Evolutionary conservation across 768 basidiomycete species (phyloP).

Genomic region (Polyporus arcularius): DNA sequence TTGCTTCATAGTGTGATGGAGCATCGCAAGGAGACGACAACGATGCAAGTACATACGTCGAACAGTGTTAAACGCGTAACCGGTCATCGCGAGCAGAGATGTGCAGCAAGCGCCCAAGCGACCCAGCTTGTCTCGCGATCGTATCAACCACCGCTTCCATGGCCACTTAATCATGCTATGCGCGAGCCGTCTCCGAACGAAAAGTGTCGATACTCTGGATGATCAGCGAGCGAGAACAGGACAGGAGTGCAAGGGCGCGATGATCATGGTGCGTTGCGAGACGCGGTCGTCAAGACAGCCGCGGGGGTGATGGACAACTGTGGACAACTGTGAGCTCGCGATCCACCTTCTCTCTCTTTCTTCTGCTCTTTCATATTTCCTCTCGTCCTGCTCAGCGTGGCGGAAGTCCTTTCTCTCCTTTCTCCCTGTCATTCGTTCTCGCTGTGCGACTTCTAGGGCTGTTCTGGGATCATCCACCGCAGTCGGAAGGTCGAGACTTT

Average conservation of each 20-base stretch:
- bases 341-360: neutral
- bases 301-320: neutral
- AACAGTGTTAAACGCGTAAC: too few relatives aligned
- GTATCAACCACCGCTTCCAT: too few relatives aligned
- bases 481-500: neutral
- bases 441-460: slow-evolving; percentile 17
- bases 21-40: too few relatives aligned
- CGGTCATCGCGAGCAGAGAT: too few relatives aligned
- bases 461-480: neutral
- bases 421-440: slow-evolving; percentile 14
- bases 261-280: neutral
- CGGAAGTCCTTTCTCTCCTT: slow-evolving; percentile 1
- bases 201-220: neutral
- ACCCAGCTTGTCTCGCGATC: too few relatives aligned
- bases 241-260: neutral
- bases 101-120: too few relatives aligned
- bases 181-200: too few relatives aligned
- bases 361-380: slow-evolving; percentile 8
- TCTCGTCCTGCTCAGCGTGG: neutral
- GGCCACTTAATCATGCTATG: too few relatives aligned
- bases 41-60: too few relatives aligned
- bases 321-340: neutral
- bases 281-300: slow-evolving; percentile 20
- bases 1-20: too few relatives aligned
- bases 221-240: neutral